Conservation (phyloP, 371 early-diverging fungal genomes). For the Mucor ambiguus region DNA sequence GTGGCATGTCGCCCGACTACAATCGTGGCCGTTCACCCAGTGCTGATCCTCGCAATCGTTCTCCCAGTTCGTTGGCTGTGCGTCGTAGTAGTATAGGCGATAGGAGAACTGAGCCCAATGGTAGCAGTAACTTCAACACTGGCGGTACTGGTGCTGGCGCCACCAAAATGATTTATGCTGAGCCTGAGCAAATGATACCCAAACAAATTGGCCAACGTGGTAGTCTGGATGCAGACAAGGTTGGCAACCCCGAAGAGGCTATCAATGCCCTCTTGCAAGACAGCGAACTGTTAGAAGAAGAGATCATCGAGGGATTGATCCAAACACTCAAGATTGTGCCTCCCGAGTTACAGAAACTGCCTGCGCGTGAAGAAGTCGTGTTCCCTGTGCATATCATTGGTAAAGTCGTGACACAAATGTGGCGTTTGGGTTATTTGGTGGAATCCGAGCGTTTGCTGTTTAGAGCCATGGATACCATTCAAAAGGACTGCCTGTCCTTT, state of each 20-base stretch:
- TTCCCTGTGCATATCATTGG: constrained; percentile 96
- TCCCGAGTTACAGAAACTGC: constrained; percentile 82
- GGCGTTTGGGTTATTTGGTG: constrained; percentile 79
- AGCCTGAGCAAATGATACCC: constrained; percentile 48
- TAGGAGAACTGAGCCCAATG: neutral
- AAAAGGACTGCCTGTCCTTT: constrained; percentile 67
- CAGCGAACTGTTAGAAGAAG: constrained; percentile 70
- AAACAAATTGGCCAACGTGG: constrained; percentile 45
- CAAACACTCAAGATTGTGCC: constrained; percentile 86
- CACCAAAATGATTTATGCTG: constrained; percentile 35
- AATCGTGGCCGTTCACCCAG: constrained; percentile 24
- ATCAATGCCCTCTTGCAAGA: constrained; percentile 25
- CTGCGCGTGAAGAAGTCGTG: constrained; percentile 82
- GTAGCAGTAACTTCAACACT: neutral
- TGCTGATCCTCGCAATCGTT: constrained; percentile 39
- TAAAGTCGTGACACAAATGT: constrained; percentile 83
- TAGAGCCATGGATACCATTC: constrained; percentile 87
- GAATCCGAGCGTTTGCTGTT: constrained; percentile 83
- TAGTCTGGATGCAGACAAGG: constrained; percentile 34
- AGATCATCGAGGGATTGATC: constrained; percentile 87
- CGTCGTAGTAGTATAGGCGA: constrained; percentile 41
- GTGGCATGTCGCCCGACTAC: constrained; percentile 41
- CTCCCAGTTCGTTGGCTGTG: constrained; percentile 38
- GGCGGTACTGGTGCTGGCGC: neutral
- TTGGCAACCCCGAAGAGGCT: constrained; percentile 55